Conservation (phyloP, 129 eudicot species). For the Ambrosia artemisiifolia region DNA sequence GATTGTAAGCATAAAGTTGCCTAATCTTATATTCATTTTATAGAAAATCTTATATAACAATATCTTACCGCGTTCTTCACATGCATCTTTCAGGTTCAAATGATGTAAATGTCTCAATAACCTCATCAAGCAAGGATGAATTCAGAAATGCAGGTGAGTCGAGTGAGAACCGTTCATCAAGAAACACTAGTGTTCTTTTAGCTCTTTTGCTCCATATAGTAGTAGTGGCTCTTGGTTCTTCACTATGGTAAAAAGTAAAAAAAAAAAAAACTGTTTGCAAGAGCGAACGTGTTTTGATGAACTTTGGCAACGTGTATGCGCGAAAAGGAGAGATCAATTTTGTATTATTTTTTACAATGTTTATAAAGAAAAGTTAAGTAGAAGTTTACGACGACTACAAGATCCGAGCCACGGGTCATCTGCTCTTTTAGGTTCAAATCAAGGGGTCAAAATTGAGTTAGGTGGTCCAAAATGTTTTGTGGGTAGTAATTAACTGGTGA, state of each 20-base stretch:
- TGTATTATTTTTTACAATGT: not conserved
- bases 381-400: too few relatives aligned
- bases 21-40: not conserved
- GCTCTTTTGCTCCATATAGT: slow-evolving; percentile 18
- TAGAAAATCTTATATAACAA: not conserved
- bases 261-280: not conserved
- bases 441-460: slow-evolving; percentile 1
- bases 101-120: slow-evolving; percentile 80
- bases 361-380: not conserved
- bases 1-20: slow-evolving; percentile 71
- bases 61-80: not conserved
- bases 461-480: not conserved
- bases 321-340: too few relatives aligned
- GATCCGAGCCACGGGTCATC: too few relatives aligned
- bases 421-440: not conserved
- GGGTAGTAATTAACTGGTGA: slow-evolving; percentile 1
- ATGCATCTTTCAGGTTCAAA: slow-evolving; percentile 54
- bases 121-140: slow-evolving; percentile 62
- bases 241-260: slow-evolving; percentile 14
- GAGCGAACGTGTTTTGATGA: too few relatives aligned
- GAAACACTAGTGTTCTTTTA: slow-evolving; percentile 16
- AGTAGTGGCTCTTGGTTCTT: slow-evolving; percentile 22
- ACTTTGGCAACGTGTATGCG: too few relatives aligned
- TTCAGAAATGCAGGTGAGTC: slow-evolving; percentile 69
- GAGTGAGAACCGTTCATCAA: slow-evolving; percentile 48